Conservation (phyloP, 345 rosid genomes). For the Limnanthes douglasii region DNA sequence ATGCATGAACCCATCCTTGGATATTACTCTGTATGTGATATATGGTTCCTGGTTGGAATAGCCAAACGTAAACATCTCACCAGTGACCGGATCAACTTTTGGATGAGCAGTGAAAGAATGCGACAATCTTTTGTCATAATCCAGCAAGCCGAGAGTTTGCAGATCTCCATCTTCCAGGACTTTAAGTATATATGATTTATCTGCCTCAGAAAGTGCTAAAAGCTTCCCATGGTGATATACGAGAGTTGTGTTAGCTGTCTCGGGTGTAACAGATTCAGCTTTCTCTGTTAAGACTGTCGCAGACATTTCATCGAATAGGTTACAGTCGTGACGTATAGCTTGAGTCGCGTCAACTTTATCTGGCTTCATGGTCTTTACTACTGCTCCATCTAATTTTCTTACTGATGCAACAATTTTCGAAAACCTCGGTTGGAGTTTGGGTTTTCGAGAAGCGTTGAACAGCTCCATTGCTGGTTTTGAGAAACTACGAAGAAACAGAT, state of each 20-base stretch:
- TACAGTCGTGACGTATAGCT: too few relatives aligned
- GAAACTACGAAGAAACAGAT: too few relatives aligned
- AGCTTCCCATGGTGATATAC: slow-evolving; percentile 86
- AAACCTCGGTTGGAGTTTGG: too few relatives aligned
- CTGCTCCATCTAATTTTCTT: too few relatives aligned
- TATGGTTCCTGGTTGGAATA: slow-evolving; percentile 64
- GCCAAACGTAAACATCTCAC: slow-evolving; percentile 96
- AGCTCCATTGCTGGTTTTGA: too few relatives aligned
- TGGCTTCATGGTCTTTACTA: too few relatives aligned
- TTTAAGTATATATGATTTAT: slow-evolving; percentile 84
- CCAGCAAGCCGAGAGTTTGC: slow-evolving; percentile 86
- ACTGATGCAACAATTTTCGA: too few relatives aligned
- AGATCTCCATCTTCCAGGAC: slow-evolving; percentile 96
- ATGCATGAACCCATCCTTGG: slow-evolving; percentile 84
- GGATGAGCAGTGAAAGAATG: slow-evolving; percentile 98
- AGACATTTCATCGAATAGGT: too few relatives aligned
- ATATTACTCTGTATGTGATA: slow-evolving; percentile 81
- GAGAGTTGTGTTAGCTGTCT: slow-evolving; percentile 91
- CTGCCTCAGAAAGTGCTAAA: slow-evolving; percentile 65
- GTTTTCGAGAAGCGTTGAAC: too few relatives aligned
- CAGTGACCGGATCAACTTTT: slow-evolving; percentile 80
- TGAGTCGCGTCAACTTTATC: too few relatives aligned
- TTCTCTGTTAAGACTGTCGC: too few relatives aligned
- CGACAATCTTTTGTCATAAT: slow-evolving; percentile 80
- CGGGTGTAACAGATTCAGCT: too few relatives aligned